phyloP scores from a whole-genome alignment of 768 basidiomycete species.

The Inosperma sp. region DNA sequence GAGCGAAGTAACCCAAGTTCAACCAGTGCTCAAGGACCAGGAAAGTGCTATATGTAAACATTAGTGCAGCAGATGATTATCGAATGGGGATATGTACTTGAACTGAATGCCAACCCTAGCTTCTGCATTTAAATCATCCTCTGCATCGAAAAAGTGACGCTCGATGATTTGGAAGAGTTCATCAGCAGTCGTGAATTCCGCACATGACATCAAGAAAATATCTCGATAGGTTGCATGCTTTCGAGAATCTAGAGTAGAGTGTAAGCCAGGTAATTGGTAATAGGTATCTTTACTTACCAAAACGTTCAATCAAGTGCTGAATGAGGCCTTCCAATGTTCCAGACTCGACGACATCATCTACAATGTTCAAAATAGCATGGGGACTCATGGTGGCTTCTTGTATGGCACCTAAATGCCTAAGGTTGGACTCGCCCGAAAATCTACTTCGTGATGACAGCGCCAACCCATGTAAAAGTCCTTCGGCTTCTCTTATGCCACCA shows the following conservation, averaged over 20 bases:
- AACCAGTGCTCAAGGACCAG: constrained; percentile 37
- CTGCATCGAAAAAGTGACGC: constrained; percentile 36
- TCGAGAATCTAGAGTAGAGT: constrained; percentile 23
- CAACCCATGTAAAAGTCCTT: no score
- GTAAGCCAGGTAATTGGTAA: not conserved
- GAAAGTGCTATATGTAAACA: constrained; percentile 28
- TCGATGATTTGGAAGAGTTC: constrained; percentile 35
- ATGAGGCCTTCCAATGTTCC: constrained; percentile 43
- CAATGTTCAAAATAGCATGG: constrained; percentile 25
- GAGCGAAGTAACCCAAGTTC: constrained; percentile 25
- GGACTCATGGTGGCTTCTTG: constrained; percentile 25
- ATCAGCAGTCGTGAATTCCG: constrained; percentile 40
- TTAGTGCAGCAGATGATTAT: not conserved
- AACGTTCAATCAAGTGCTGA: constrained; percentile 34
- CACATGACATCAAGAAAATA: constrained; percentile 38
- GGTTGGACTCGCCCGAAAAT: constrained; percentile 18
- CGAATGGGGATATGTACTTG: constrained; percentile 28
- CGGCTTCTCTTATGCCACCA: no score
- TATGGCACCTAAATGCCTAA: constrained; percentile 16
- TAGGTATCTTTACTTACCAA: constrained; percentile 24
- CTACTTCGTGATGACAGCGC: no score
- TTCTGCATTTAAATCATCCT: constrained; percentile 22
- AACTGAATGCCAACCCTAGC: constrained; percentile 30
- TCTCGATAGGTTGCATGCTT: constrained; percentile 37
- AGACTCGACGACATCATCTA: constrained; percentile 29